Evolutionary conservation across 768 basidiomycete species (phyloP).

Genomic region (Infundibulicybe gibba): DNA sequence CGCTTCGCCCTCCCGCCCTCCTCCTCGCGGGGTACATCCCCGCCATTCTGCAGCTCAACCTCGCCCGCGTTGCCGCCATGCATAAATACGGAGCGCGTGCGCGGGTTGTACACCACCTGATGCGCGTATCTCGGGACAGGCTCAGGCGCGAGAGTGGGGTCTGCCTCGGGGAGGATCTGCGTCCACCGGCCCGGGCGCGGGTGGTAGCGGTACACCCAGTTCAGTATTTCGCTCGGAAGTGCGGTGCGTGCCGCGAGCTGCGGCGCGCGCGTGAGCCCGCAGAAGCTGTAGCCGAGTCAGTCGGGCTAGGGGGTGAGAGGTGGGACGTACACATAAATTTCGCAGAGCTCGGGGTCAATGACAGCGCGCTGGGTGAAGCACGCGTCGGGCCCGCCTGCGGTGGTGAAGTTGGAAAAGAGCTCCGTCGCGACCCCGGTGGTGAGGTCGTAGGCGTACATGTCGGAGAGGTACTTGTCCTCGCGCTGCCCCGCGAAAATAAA

Average conservation of each 20-base stretch:
- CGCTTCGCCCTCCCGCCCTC: constrained; percentile 37
- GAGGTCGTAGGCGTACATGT: constrained; percentile 76
- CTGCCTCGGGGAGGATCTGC: constrained; percentile 41
- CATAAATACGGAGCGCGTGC: constrained; percentile 53
- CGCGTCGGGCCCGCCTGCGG: constrained; percentile 62
- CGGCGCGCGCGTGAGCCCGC: constrained; percentile 49
- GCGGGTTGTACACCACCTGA: constrained; percentile 70
- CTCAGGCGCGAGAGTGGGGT: constrained; percentile 20
- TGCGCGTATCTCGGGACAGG: constrained; percentile 73
- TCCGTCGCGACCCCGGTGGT: constrained; percentile 53
- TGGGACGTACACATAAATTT: constrained; percentile 69
- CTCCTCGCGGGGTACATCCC: constrained; percentile 10
- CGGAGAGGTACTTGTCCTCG: constrained; percentile 62
- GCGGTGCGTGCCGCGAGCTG: constrained; percentile 34
- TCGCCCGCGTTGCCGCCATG: constrained; percentile 75
- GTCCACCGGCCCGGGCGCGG: constrained; percentile 63
- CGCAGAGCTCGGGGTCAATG: constrained; percentile 55
- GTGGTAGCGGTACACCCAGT: constrained; percentile 69
- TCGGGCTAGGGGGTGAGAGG: neutral
- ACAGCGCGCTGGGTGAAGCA: constrained; percentile 76
- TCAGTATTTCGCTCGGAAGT: constrained; percentile 44
- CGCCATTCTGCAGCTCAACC: constrained; percentile 12
- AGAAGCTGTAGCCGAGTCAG: constrained; percentile 41
- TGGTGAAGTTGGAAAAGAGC: constrained; percentile 58
- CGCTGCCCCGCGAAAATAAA: constrained; percentile 76